Conservation (phyloP, 2,329 filamentous ascomycete genomes). For the Botryotinia globosa region DNA sequence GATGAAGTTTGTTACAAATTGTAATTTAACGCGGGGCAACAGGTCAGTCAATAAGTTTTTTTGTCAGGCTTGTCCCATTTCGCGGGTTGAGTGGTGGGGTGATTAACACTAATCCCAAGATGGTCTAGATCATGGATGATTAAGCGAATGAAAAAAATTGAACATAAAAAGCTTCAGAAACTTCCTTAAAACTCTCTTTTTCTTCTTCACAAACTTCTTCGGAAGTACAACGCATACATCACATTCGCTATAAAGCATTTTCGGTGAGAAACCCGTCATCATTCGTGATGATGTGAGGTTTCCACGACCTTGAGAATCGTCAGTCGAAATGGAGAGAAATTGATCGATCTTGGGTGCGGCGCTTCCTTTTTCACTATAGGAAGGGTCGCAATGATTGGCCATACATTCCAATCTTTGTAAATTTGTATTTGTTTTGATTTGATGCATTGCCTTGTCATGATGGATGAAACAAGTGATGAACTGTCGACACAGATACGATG, state of each 20-base stretch:
- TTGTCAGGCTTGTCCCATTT: not conserved
- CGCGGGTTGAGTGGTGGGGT: conserved; percentile 9
- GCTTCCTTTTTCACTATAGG: conserved; percentile 23
- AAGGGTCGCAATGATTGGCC: conserved; percentile 26
- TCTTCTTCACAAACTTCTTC: conserved; percentile 22
- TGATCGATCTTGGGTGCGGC: conserved; percentile 26
- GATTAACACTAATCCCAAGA: not conserved
- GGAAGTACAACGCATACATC: conserved; percentile 25
- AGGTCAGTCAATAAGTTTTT: conserved; percentile 14
- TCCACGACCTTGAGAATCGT: conserved; percentile 27
- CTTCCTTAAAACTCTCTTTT: not conserved
- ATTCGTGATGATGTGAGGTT: conserved; percentile 23
- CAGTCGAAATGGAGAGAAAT: conserved; percentile 24
- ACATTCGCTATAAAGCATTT: conserved; percentile 27
- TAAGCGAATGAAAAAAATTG: conserved; percentile 16
- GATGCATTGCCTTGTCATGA: not conserved
- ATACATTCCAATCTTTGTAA: conserved; percentile 22
- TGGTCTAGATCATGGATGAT: not conserved
- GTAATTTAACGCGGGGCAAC: conserved; percentile 14
- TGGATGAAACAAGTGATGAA: not conserved
- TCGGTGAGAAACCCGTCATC: conserved; percentile 25
- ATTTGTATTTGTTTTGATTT: not conserved
- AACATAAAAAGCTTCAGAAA: conserved; percentile 1
- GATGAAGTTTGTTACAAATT: conserved; percentile 17
- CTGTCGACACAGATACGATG: not conserved